Conservation (phyloP, 2,329 filamentous ascomycete species). For the Aspergillus tubingensis region DNA sequence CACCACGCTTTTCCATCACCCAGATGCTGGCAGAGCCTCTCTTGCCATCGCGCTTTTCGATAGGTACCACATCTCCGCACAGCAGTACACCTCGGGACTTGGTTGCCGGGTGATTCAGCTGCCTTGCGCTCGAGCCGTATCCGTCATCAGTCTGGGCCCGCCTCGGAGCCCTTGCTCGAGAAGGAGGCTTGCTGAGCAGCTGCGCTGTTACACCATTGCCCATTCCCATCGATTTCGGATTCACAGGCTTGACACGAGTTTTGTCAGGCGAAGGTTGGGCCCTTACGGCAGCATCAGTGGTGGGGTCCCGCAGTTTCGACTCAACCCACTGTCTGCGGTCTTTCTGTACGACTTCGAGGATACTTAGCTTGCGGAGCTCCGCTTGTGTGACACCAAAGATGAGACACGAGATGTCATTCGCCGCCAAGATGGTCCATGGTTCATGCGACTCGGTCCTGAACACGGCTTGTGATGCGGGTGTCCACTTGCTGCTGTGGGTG, state of each 20-base stretch:
- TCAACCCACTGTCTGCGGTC: slow-evolving; percentile 89
- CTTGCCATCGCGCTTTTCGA: slow-evolving; percentile 90
- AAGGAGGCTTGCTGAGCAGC: slow-evolving; percentile 78
- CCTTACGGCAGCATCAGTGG: slow-evolving; percentile 49
- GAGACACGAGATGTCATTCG: slow-evolving; percentile 93
- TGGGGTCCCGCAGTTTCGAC: slow-evolving; percentile 72
- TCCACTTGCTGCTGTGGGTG: slow-evolving; percentile 85
- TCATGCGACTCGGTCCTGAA: slow-evolving; percentile 91
- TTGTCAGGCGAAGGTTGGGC: slow-evolving; percentile 36
- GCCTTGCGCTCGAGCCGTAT: slow-evolving; percentile 54
- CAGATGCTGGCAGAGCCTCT: slow-evolving; percentile 92
- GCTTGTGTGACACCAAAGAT: slow-evolving; percentile 99
- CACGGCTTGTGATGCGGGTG: slow-evolving; percentile 89
- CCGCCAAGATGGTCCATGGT: slow-evolving; percentile 94
- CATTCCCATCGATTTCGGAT: slow-evolving; percentile 56
- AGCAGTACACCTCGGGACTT: slow-evolving; percentile 87
- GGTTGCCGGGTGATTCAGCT: slow-evolving; percentile 66
- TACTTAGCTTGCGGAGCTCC: slow-evolving; percentile 91
- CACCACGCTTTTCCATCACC: slow-evolving; percentile 96
- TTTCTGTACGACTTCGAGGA: slow-evolving; percentile 89
- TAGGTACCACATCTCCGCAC: slow-evolving; percentile 97
- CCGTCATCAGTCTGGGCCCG: slow-evolving; percentile 62
- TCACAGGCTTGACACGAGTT: slow-evolving; percentile 39
- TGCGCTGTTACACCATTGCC: slow-evolving; percentile 85
- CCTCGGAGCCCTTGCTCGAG: slow-evolving; percentile 52